These are phyloP conservation scores for Aspergillus coremiiformis DNA, from an alignment of 495 filamentous ascomycete genomes.

Conservation along the genomic window DNA sequence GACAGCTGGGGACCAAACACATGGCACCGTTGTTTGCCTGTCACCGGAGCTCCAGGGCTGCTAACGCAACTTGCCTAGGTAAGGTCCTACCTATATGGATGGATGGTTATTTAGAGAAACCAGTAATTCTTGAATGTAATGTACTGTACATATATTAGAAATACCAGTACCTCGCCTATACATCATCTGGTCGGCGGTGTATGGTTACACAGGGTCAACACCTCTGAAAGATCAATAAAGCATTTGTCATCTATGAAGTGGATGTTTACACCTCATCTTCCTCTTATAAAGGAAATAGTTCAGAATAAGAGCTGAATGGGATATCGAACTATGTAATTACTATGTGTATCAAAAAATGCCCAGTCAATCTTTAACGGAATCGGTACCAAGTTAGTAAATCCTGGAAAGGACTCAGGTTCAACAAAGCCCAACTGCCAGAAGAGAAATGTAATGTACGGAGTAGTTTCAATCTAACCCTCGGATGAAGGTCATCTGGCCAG, in stretches of 20 bases:
- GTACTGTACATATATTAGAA: not conserved
- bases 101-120: no score
- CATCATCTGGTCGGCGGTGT: no score
- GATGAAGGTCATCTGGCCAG: constrained; percentile 20
- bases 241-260: no score
- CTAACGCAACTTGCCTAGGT: not conserved
- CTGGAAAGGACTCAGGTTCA: not conserved
- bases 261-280: no score
- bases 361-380: no score
- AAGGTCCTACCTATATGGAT: no score
- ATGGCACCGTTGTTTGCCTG: constrained; percentile 12
- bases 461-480: constrained; percentile 6
- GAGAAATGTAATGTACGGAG: not conserved
- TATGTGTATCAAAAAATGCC: no score
- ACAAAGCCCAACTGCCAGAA: not conserved
- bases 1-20: constrained; percentile 17
- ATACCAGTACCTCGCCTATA: not conserved
- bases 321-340: no score
- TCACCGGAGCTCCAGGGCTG: constrained; percentile 9
- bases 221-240: no score
- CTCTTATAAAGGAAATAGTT: no score
- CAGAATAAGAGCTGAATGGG: no score
- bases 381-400: not conserved
- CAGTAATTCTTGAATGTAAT: not conserved
- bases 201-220: no score